phyloP scores from a whole-genome alignment of 2,329 filamentous ascomycete species.

The Periconia sp. region DNA sequence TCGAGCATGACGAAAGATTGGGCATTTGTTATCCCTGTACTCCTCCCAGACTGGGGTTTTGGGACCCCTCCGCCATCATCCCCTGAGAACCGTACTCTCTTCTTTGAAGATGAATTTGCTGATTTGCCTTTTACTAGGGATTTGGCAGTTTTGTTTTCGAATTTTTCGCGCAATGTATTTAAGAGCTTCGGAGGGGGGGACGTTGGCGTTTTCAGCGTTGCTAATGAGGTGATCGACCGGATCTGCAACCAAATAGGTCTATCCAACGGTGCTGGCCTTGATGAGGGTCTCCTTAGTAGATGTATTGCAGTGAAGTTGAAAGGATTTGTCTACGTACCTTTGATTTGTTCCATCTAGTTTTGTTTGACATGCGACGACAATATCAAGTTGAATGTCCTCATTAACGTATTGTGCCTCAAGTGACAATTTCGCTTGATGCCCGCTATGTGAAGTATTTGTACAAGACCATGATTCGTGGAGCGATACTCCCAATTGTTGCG shows the following conservation, averaged over 20 bases:
- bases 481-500: slow-evolving; percentile 4
- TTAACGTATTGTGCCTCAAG: slow-evolving; percentile 7
- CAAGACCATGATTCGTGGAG: slow-evolving; percentile 12
- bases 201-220: background rate
- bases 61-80: background rate
- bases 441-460: slow-evolving; percentile 12
- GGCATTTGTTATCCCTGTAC: background rate
- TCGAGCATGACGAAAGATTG: slow-evolving; percentile 6
- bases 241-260: slow-evolving; percentile 14
- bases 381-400: slow-evolving; percentile 9
- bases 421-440: slow-evolving; percentile 15
- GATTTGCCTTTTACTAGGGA: background rate
- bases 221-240: slow-evolving; percentile 6
- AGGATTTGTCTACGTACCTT: background rate
- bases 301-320: too few species aligned
- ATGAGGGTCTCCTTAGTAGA: too few species aligned
- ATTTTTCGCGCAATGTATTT: background rate
- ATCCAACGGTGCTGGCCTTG: background rate
- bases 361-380: slow-evolving; percentile 12
- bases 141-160: background rate
- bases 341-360: background rate
- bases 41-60: background rate
- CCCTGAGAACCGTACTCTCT: background rate
- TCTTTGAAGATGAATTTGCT: background rate
- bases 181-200: background rate